Conservation (phyloP, 2,329 filamentous ascomycete species). For the Epichloe hybrida region DNA sequence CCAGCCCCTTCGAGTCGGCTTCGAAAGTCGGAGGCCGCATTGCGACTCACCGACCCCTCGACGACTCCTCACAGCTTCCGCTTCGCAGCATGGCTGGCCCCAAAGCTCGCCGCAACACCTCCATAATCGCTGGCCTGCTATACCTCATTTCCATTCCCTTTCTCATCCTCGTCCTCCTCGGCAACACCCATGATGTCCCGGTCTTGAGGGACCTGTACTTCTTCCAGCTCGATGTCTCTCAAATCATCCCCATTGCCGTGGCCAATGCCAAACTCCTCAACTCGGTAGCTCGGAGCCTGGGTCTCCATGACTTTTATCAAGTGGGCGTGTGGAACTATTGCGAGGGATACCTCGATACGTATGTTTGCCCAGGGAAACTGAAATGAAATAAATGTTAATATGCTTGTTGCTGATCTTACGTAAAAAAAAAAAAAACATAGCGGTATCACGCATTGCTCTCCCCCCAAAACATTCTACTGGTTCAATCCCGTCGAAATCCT, state of each 20-base stretch:
- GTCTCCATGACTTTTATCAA: slow-evolving; percentile 88
- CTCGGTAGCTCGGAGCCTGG: slow-evolving; percentile 72
- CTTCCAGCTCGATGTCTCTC: slow-evolving; percentile 67
- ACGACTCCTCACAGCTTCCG: not conserved
- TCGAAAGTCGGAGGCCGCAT: no score
- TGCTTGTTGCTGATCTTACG: not conserved
- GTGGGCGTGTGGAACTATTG: slow-evolving; percentile 89
- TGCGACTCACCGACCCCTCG: no score
- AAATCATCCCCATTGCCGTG: slow-evolving; percentile 63
- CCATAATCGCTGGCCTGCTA: slow-evolving; percentile 50
- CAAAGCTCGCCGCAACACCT: slow-evolving; percentile 39
- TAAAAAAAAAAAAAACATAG: slow-evolving; percentile 17
- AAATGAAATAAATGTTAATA: no score
- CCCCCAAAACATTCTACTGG: slow-evolving; percentile 64
- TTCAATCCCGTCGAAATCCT: slow-evolving; percentile 84
- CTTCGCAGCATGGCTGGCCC: slow-evolving; percentile 12
- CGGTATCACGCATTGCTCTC: slow-evolving; percentile 61
- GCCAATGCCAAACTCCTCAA: slow-evolving; percentile 68
- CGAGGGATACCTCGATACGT: slow-evolving; percentile 63
- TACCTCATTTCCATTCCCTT: slow-evolving; percentile 68
- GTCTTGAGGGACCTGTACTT: slow-evolving; percentile 65
- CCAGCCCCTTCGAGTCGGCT: no score
- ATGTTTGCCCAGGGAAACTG: slow-evolving; percentile 11
- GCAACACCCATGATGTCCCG: slow-evolving; percentile 50
- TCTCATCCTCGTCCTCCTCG: slow-evolving; percentile 65